A percentile compares a stretch with the other conserved stretches of the same genome.
These are phyloP conservation scores for Mimosa bimucronata DNA, from an alignment of 306 rosid species.

Conservation along the genomic window DNA sequence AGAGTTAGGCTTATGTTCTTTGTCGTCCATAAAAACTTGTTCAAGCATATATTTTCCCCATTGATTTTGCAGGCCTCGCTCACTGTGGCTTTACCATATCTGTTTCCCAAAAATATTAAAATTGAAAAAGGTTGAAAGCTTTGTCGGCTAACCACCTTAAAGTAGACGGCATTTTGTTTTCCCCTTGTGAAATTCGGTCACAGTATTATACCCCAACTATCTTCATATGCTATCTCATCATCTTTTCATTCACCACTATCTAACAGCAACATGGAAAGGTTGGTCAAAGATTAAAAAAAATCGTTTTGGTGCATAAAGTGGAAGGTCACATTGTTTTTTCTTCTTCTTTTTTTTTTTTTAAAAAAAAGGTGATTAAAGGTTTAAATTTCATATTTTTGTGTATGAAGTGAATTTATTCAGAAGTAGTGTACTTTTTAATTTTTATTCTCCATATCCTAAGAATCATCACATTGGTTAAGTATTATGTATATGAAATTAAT, in stretches of 20 bases:
- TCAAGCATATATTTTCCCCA: background rate
- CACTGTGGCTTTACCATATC: background rate
- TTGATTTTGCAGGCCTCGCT: background rate
- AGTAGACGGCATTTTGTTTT: background rate
- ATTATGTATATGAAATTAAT: background rate
- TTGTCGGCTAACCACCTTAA: constrained; percentile 1
- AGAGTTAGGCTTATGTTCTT: background rate
- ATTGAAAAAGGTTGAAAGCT: background rate
- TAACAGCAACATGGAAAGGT: background rate
- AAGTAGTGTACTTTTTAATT: background rate
- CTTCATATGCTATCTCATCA: background rate
- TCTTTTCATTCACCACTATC: background rate
- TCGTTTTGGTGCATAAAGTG: background rate
- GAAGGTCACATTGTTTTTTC: no score
- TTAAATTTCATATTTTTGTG: background rate
- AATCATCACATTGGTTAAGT: background rate
- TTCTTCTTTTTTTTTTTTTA: background rate
- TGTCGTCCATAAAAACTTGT: background rate
- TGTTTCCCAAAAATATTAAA: background rate
- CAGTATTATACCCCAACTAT: background rate
- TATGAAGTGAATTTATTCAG: background rate
- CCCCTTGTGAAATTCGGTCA: background rate
- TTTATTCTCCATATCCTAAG: background rate
- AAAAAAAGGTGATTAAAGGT: background rate
- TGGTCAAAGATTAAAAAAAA: background rate